Evolutionary conservation across 2,329 filamentous ascomycete genomes (phyloP).

Genomic region (Apiospora sp.): DNA sequence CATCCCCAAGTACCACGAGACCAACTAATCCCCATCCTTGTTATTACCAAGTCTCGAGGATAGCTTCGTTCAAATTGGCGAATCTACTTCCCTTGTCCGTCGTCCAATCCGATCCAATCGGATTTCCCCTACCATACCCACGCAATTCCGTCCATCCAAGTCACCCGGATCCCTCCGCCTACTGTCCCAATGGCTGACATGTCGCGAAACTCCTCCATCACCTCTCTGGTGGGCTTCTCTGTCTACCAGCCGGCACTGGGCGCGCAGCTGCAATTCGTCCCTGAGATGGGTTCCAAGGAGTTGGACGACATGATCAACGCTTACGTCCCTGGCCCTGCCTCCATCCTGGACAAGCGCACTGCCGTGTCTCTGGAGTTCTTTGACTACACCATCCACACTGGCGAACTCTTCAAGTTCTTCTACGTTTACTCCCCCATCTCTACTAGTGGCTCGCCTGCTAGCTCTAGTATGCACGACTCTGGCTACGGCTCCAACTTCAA

Average conservation of each 20-base stretch:
- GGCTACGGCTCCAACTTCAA: constrained; percentile 56
- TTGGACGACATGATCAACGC: constrained; percentile 67
- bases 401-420: constrained; percentile 69
- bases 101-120: constrained; percentile 1
- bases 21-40: not conserved
- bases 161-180: constrained; percentile 1
- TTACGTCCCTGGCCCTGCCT: constrained; percentile 61
- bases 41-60: not conserved
- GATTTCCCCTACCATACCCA: not conserved
- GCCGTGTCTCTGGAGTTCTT: constrained; percentile 67
- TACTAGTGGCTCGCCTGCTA: constrained; percentile 53
- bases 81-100: not conserved
- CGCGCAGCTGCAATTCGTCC: constrained; percentile 68
- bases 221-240: constrained; percentile 60
- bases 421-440: constrained; percentile 53
- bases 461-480: constrained; percentile 54
- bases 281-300: constrained; percentile 69
- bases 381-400: constrained; percentile 59
- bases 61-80: not conserved
- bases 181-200: constrained; percentile 33
- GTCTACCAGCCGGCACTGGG: constrained; percentile 67
- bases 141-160: not conserved
- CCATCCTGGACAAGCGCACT: constrained; percentile 66
- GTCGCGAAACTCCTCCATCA: constrained; percentile 45
- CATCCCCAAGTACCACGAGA: constrained; percentile 8